These are phyloP conservation scores for Aureobasidium sp. DNA, from an alignment of 2,329 filamentous ascomycete species.

Conservation along the genomic window DNA sequence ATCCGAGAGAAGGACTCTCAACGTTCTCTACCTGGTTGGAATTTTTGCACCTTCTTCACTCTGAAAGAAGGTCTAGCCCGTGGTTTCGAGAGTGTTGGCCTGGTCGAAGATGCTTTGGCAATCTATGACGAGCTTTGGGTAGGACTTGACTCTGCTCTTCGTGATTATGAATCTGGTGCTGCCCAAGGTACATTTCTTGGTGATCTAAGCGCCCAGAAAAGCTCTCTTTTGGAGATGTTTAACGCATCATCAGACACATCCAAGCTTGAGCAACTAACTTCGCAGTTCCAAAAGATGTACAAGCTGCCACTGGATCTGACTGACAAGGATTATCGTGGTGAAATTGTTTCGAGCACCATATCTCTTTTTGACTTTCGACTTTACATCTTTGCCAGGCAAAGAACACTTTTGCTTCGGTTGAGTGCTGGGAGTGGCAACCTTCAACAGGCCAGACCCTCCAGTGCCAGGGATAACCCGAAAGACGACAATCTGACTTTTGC, in stretches of 20 bases:
- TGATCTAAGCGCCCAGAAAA: neutral
- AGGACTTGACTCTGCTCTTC: slow-evolving; percentile 72
- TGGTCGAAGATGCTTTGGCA: slow-evolving; percentile 89
- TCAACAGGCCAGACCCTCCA: slow-evolving; percentile 8
- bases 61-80: slow-evolving; percentile 89
- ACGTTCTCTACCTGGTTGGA: slow-evolving; percentile 84
- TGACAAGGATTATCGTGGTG: slow-evolving; percentile 75
- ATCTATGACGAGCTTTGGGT: slow-evolving; percentile 91
- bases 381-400: slow-evolving; percentile 87
- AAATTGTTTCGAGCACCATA: slow-evolving; percentile 90
- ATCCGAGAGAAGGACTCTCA: slow-evolving; percentile 91
- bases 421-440: slow-evolving; percentile 33
- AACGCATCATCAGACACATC: neutral
- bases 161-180: slow-evolving; percentile 57
- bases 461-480: neutral
- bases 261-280: slow-evolving; percentile 2
- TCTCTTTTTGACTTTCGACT: slow-evolving; percentile 92
- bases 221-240: slow-evolving; percentile 10
- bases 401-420: slow-evolving; percentile 69
- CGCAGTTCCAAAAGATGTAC: slow-evolving; percentile 16
- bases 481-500: slow-evolving; percentile 67
- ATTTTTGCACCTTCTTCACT: slow-evolving; percentile 98
- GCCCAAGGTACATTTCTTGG: slow-evolving; percentile 11
- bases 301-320: slow-evolving; percentile 29
- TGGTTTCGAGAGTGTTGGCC: slow-evolving; percentile 90